Evolutionary conservation across 2,329 filamentous ascomycete genomes (phyloP).

Genomic region (Podosphaera aphanis): DNA sequence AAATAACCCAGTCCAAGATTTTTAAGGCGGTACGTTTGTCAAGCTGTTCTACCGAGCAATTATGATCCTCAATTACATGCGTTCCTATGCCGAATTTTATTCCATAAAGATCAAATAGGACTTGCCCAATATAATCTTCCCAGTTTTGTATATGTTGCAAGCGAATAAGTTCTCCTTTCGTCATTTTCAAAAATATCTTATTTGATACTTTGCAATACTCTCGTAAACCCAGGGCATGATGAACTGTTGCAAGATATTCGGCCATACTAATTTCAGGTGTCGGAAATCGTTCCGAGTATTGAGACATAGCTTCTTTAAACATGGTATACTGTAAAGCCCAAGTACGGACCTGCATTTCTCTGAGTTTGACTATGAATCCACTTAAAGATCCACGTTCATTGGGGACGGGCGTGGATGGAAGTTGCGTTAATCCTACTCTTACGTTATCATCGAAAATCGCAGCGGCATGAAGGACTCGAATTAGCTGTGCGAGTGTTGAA

Average conservation of each 20-base stretch:
- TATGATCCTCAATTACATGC: slow-evolving; percentile 52
- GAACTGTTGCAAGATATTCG: slow-evolving; percentile 57
- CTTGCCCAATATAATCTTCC: slow-evolving; percentile 68
- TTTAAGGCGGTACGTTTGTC: slow-evolving; percentile 61
- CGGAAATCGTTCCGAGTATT: slow-evolving; percentile 39
- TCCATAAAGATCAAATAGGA: slow-evolving; percentile 63
- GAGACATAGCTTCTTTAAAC: slow-evolving; percentile 48
- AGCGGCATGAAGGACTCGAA: slow-evolving; percentile 54
- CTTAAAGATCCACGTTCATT: slow-evolving; percentile 21
- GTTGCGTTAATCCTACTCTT: slow-evolving; percentile 46
- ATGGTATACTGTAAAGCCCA: slow-evolving; percentile 77
- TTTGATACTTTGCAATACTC: slow-evolving; percentile 68
- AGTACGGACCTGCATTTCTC: slow-evolving; percentile 66
- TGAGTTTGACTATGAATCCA: slow-evolving; percentile 42
- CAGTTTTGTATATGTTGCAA: slow-evolving; percentile 57
- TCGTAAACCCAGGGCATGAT: slow-evolving; percentile 63
- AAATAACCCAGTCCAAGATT: slow-evolving; percentile 63
- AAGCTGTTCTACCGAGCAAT: slow-evolving; percentile 51
- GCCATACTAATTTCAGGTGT: slow-evolving; percentile 49
- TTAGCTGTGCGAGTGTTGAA: slow-evolving; percentile 44
- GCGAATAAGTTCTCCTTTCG: slow-evolving; percentile 63
- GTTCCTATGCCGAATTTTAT: slow-evolving; percentile 48
- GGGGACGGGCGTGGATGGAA: slow-evolving; percentile 31
- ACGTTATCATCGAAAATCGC: slow-evolving; percentile 68
- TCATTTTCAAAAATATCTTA: slow-evolving; percentile 71